These are phyloP conservation scores for Globisporangium ultimum DNA, from an alignment of 352 stramenopile species.

Conservation along the genomic window DNA sequence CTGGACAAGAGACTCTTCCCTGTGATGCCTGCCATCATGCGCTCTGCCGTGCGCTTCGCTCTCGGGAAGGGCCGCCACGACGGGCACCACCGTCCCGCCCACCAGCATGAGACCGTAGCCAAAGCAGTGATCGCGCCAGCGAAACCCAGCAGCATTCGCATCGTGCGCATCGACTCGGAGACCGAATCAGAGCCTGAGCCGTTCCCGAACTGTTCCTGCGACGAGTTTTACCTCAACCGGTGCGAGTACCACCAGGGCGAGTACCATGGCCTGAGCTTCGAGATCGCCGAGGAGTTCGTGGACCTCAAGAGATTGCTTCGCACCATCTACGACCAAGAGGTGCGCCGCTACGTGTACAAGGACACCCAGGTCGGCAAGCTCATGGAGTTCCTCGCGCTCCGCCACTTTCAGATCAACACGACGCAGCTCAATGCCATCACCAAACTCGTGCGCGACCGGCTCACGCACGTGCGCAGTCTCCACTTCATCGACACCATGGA, in stretches of 20 bases:
- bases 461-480: slow-evolving; percentile 41
- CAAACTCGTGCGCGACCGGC: slow-evolving; percentile 33
- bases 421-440: slow-evolving; percentile 42
- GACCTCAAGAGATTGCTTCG: slow-evolving; percentile 46
- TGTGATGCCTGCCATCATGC: slow-evolving; percentile 10
- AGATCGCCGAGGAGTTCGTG: slow-evolving; percentile 44
- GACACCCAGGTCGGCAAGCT: slow-evolving; percentile 52
- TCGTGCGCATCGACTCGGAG: slow-evolving; percentile 30
- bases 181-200: slow-evolving; percentile 49
- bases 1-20: not conserved
- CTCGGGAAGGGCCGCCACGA: slow-evolving; percentile 14
- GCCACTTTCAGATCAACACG: slow-evolving; percentile 41
- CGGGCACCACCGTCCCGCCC: not conserved
- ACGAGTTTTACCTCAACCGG: slow-evolving; percentile 39
- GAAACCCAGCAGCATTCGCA: slow-evolving; percentile 2
- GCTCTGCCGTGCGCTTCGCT: slow-evolving; percentile 13
- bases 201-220: slow-evolving; percentile 43
- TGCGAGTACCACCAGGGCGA: slow-evolving; percentile 47
- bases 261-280: slow-evolving; percentile 49
- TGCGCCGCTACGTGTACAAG: slow-evolving; percentile 47
- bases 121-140: not conserved
- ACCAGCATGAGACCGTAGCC: not conserved
- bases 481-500: slow-evolving; percentile 45
- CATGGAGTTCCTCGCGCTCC: slow-evolving; percentile 51
- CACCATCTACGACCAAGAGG: slow-evolving; percentile 44